These are phyloP conservation scores for Lichina pygmaea DNA, from an alignment of 495 filamentous ascomycete genomes.

Conservation along the genomic window DNA sequence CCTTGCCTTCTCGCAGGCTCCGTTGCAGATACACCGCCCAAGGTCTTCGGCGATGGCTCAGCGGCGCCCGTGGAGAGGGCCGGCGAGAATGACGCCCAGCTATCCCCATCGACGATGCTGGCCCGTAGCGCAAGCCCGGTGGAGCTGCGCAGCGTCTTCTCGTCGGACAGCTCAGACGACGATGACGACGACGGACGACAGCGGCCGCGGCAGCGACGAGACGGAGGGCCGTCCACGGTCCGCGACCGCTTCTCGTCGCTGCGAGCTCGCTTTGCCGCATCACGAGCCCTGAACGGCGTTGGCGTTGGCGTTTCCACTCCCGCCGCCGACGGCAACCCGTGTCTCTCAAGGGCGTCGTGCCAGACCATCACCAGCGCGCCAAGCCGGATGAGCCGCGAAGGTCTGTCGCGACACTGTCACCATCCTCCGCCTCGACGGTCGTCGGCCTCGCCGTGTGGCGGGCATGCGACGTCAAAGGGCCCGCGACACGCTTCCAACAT, in stretches of 20 bases:
- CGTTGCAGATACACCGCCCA: too few species aligned
- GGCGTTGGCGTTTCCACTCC: too few species aligned
- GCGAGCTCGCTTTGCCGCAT: slow-evolving; percentile 1
- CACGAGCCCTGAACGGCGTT: neutral
- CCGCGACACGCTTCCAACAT: neutral
- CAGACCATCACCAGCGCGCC: too few species aligned
- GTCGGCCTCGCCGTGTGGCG: too few species aligned
- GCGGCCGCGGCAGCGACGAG: too few species aligned
- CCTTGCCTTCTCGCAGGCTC: too few species aligned
- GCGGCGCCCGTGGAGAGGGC: neutral
- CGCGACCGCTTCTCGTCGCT: slow-evolving; percentile 11
- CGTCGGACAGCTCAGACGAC: slow-evolving; percentile 14
- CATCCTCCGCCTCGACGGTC: neutral
- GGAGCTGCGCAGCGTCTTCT: slow-evolving; percentile 15
- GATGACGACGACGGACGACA: neutral
- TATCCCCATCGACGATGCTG: neutral
- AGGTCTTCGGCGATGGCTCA: neutral
- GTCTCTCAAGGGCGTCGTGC: too few species aligned
- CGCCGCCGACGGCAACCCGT: too few species aligned
- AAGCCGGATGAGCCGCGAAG: too few species aligned
- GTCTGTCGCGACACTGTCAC: too few species aligned
- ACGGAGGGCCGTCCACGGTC: slow-evolving; percentile 3
- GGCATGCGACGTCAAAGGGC: neutral
- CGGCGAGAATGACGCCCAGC: neutral
- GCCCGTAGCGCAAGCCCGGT: slow-evolving; percentile 2